Conservation (phyloP, 1,284 basidiomycete genomes). For the Puccinia hordei region DNA sequence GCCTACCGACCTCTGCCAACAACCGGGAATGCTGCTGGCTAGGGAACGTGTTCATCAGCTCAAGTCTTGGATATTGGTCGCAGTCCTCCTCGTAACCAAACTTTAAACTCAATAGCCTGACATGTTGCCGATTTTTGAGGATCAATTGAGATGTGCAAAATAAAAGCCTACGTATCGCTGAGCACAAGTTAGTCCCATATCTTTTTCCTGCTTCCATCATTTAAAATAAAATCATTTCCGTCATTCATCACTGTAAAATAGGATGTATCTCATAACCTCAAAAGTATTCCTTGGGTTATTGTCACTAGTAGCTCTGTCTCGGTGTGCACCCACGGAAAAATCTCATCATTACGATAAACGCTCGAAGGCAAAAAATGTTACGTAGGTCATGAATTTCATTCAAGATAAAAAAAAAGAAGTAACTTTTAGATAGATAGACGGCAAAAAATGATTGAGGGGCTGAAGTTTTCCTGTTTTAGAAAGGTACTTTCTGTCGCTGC, state of each 20-base stretch:
- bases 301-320: background rate
- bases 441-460: no score
- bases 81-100: background rate
- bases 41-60: background rate
- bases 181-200: background rate
- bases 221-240: background rate
- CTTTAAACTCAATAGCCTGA: no score
- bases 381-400: background rate
- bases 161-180: background rate
- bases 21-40: background rate
- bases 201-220: background rate
- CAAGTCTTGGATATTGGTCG: background rate
- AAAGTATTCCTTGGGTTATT: background rate
- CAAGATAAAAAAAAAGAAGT: background rate
- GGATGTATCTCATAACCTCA: background rate
- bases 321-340: background rate
- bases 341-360: constrained; percentile 1
- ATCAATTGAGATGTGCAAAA: background rate
- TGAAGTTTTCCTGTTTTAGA: background rate
- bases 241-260: background rate
- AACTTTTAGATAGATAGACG: background rate
- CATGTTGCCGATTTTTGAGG: background rate
- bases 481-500: background rate
- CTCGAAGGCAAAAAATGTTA: background rate
- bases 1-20: background rate